These are phyloP conservation scores for Candida sp. DNA, from an alignment of 1,139 yeast genomes.

Conservation along the genomic window DNA sequence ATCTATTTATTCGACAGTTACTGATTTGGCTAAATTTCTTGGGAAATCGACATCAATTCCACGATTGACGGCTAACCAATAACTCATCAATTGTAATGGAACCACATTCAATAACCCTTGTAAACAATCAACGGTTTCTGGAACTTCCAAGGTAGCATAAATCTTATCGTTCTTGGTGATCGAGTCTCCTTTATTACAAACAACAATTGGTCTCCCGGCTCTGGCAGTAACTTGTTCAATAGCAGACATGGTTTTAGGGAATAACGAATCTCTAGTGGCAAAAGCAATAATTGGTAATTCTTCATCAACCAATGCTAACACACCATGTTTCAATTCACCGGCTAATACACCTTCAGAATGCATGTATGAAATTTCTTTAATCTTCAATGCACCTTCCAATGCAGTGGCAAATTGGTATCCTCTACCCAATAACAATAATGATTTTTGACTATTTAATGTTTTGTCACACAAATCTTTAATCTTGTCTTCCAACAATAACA, in stretches of 20 bases:
- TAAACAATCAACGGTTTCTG: constrained; percentile 93
- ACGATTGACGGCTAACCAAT: constrained; percentile 94
- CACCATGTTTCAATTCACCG: constrained; percentile 99
- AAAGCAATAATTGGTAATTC: constrained; percentile 91
- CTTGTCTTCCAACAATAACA: constrained; percentile 66
- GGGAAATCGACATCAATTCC: constrained; percentile 99
- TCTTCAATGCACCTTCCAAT: constrained; percentile 96
- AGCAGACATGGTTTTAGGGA: constrained; percentile 95
- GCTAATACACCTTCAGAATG: constrained; percentile 99
- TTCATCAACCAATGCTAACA: constrained; percentile 93
- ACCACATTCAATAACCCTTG: constrained; percentile 95
- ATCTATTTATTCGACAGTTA: constrained; percentile 73
- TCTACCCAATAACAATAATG: constrained; percentile 89
- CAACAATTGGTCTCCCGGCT: constrained; percentile 93
- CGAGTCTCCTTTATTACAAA: constrained; percentile 87
- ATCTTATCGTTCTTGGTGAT: constrained; percentile 52
- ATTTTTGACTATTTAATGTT: constrained; percentile 75
- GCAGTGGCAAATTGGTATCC: constrained; percentile 98
- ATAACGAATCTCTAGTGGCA: constrained; percentile 96
- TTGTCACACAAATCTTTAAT: constrained; percentile 75
- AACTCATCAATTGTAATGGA: constrained; percentile 94
- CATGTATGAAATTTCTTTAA: constrained; percentile 98
- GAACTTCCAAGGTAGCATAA: constrained; percentile 79
- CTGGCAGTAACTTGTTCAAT: constrained; percentile 97
- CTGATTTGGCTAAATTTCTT: constrained; percentile 97